Conservation (phyloP, 257 asterid species). For the Solanum ossicruentum region DNA sequence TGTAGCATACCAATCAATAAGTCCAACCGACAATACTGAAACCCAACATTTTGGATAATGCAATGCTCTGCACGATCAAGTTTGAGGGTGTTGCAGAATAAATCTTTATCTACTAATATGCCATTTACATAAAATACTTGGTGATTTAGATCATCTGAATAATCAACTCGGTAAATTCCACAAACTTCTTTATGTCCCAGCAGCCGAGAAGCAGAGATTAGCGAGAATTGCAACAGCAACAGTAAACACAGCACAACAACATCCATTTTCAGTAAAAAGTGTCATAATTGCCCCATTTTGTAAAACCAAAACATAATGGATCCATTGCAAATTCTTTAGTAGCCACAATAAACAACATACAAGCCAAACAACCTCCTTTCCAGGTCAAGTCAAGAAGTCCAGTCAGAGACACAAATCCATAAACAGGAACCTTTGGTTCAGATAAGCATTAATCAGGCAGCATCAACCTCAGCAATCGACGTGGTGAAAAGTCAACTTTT, state of each 20-base stretch:
- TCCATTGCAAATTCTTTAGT: constrained; percentile 20
- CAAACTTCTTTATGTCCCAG: constrained; percentile 32
- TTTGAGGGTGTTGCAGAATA: constrained; percentile 50
- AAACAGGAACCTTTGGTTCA: neutral
- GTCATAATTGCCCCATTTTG: constrained; percentile 18
- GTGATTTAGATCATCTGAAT: constrained; percentile 21
- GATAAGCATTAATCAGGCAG: neutral
- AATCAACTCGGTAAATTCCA: constrained; percentile 35
- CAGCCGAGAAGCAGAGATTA: constrained; percentile 28
- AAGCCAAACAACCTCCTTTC: neutral
- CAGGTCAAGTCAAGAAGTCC: constrained; percentile 10
- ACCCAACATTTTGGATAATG: constrained; percentile 14
- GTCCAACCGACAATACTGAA: constrained; percentile 29
- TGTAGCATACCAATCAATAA: constrained; percentile 35
- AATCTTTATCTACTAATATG: constrained; percentile 37
- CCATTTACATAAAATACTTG: constrained; percentile 50
- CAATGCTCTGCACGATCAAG: constrained; percentile 29
- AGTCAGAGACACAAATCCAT: neutral
- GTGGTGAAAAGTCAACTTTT: neutral
- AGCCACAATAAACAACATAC: constrained; percentile 16
- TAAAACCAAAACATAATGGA: constrained; percentile 3
- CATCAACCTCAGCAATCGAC: neutral
- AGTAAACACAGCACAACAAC: constrained; percentile 21
- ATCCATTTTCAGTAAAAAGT: constrained; percentile 20
- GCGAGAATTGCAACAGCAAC: constrained; percentile 28